Evolutionary conservation across 1,284 basidiomycete species (phyloP).

Genomic region (Cryptococcus sp.): DNA sequence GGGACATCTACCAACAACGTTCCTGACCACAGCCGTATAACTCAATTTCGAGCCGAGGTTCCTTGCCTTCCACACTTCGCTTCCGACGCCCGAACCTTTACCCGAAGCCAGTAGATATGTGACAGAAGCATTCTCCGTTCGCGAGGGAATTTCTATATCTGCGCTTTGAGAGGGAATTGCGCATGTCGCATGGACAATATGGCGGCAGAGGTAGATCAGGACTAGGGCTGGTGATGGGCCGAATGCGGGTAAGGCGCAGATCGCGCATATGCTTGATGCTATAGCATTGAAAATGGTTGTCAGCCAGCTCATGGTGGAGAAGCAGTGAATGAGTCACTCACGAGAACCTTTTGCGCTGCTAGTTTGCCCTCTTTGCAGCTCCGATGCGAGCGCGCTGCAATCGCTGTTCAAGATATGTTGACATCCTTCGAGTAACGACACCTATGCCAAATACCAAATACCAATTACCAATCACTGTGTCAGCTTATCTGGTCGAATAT

Average conservation of each 20-base stretch:
- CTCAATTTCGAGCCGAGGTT: conserved; percentile 46
- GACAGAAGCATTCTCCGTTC: conserved; percentile 49
- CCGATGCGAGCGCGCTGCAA: conserved; percentile 68
- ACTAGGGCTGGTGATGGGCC: conserved; percentile 34
- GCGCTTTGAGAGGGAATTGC: conserved; percentile 30
- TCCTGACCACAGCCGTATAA: conserved; percentile 68
- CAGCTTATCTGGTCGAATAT: conserved; percentile 81
- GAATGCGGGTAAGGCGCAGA: conserved; percentile 66
- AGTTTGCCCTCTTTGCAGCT: conserved; percentile 72
- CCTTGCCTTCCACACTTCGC: conserved; percentile 45
- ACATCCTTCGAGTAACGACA: conserved; percentile 83
- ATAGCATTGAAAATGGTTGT: not conserved
- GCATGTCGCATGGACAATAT: conserved; percentile 78
- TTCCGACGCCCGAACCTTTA: conserved; percentile 57
- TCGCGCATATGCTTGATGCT: conserved; percentile 66
- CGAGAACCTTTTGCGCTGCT: conserved; percentile 72
- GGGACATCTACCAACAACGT: conserved; percentile 70
- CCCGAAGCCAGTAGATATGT: conserved; percentile 65
- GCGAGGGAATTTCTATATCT: conserved; percentile 44
- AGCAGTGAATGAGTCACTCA: conserved; percentile 50
- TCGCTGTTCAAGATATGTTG: conserved; percentile 82
- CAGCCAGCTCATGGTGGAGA: conserved; percentile 4
- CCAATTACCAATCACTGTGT: conserved; percentile 90
- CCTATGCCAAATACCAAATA: conserved; percentile 66
- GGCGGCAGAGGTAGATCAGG: conserved; percentile 81